Evolutionary conservation across 352 stramenopile species (phyloP), one percentile per base, ranked within the genome.

Genomic region (Stramenopiles sp.): DNA sequence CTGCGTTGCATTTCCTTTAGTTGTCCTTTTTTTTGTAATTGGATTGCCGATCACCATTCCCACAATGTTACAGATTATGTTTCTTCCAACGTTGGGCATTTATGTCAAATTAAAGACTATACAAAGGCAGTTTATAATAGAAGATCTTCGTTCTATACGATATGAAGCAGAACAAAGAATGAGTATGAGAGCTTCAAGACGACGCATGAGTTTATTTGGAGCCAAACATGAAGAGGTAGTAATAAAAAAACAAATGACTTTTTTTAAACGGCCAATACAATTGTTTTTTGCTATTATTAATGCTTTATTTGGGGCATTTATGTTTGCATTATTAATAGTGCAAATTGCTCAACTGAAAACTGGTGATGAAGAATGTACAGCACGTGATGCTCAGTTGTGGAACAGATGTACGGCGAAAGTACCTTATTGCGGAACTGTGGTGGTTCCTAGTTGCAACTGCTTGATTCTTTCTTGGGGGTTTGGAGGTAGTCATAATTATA

Each of bases 361-460:
- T 33, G 65, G 30, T 76, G 30, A 33, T 31, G 30, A 76, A 13
- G 13, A 76, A 1, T 76, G 65, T 76, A 53, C 38, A 53, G 38
- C 38, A 13, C 38, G 38, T 13, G 65, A 76, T 13, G 4, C 65
- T 13, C 4, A 4, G 4, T 33, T 76, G 65, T 76, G 65, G 65
- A 20, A 13, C 7, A 4, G 13, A 4, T 76, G 65, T 20, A 13
- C 7, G 13, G 65, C 31, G 7, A 76, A 76, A 76, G 65, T 76
- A 20, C 65, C 65, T 20, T 76, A 13, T 76, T 76, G 65, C 13
- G 65, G 65, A 33, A 76, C 65, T 7, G 31, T 76, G 4, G 4
- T 76, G 4, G 65, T 76, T 76, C 65, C 65, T 33, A 76, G 13
- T 13, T 76, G 65, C 31, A 33, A 76, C 13, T 76, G 65, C 65